These are phyloP conservation scores for Exophiala bonariae DNA, from an alignment of 2,329 filamentous ascomycete genomes.

Conservation along the genomic window DNA sequence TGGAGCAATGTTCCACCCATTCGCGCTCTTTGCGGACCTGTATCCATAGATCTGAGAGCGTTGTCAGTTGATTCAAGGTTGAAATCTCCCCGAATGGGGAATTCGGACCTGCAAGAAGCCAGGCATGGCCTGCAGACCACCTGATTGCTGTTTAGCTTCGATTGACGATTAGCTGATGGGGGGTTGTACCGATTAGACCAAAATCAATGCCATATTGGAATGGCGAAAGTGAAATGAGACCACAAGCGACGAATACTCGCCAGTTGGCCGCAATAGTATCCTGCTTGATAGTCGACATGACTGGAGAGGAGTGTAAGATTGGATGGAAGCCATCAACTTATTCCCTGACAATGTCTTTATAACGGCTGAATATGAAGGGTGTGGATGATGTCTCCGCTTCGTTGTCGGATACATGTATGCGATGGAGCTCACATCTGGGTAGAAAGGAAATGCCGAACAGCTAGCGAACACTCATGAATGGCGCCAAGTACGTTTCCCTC, in stretches of 20 bases:
- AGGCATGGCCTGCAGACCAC: constrained; percentile 32
- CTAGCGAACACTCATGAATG: constrained; percentile 4
- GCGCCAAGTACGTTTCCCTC: no score
- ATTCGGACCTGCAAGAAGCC: constrained; percentile 29
- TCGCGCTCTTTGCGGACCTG: constrained; percentile 16
- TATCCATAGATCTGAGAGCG: constrained; percentile 28
- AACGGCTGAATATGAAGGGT: no score
- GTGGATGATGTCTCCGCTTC: no score
- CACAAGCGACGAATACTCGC: constrained; percentile 12
- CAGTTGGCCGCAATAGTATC: constrained; percentile 12
- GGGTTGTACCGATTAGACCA: constrained; percentile 31
- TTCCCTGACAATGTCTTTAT: no score
- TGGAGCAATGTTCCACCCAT: constrained; percentile 35
- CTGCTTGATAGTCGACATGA: constrained; percentile 1
- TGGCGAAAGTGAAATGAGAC: constrained; percentile 15
- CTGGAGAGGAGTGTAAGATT: no score
- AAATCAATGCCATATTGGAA: constrained; percentile 33
- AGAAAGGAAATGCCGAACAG: constrained; percentile 11
- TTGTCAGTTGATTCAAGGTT: no score
- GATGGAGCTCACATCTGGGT: no score
- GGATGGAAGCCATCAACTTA: no score
- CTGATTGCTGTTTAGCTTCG: no score
- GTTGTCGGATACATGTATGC: no score
- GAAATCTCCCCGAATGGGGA: no score
- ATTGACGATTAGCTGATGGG: no score